Base-by-base conservation (phyloP, 257 asterid genomes). In the Solanum sitiens region DNA sequence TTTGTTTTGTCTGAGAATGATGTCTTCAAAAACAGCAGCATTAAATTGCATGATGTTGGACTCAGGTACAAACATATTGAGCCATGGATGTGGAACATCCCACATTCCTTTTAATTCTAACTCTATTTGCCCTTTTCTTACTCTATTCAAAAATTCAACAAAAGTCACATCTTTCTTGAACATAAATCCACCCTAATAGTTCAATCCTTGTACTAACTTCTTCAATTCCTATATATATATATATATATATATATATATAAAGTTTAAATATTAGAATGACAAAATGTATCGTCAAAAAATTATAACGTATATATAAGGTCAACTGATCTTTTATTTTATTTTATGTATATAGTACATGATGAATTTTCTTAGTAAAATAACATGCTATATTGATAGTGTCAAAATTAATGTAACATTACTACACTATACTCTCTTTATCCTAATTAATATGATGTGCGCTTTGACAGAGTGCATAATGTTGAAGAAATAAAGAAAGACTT, bases 11-110 rank as follows among this genome's bases (percentile, higher is more conserved):
- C 56, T 90, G 16, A 92, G 91, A n/a, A 95, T 87, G n/a, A 94
- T 95, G 93, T 94, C 93, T 76, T 88, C 89, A 10, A 93, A 89
- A 86, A 94, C 98, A 37, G 90, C 95, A 11, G 82, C 89, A 87
- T 94, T 93, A 71, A 95, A 94, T 39, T 93, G 92, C 89, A 83
- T 44, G 8, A 95, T 91, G 53, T 84, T 20, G 2, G 98, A 96
- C 85, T 92, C 94, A 23, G 98, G 97, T 61, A 96, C 93, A 88
- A 93, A 92, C 63, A 96, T 92, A 85, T 94, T 95, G 3, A 96
- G 93, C 99, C 98, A 96, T 67, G 98, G 98, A 90, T 96, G 98
- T 61, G 98, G 92, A 86, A 92, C 90, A 30, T 90, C 91, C 88
- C 88, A 74, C 33, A 91, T 85, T 40, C 93, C 92, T 25, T 83